Base-by-base conservation (phyloP, 805 yeast species). In the Clavispora phyllophila region DNA sequence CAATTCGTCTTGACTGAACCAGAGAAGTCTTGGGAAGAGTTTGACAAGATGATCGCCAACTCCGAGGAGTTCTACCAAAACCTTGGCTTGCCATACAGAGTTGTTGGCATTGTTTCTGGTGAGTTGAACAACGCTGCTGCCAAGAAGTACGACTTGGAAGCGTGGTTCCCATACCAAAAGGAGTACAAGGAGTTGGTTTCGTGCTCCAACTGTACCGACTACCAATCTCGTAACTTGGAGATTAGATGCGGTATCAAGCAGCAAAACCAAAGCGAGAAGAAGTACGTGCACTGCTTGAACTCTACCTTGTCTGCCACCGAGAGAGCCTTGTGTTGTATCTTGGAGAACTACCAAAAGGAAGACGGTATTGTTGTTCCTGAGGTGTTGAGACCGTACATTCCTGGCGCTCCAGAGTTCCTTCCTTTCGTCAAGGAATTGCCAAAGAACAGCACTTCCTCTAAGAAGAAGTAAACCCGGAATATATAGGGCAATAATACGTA, bases 101-200 rank as follows among this genome's bases (percentile, higher is more conserved):
- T 93, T 45, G 99, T 93, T 50, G 96, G 96, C 57, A 93, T 93
- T 67, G 99, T 93, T 49, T 88, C 96, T 47, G 99, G 98, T 58
- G 99, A 91, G 75, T 81, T 93, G 65, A 93, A 93, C 78, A 93
- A 93, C 58, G 97, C 99, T 41, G 99, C 99, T 49, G 98, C 99
- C 53, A 93, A 93, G 78, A 93, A 93, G 70, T 93, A 84, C 74
- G 99, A 93, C 74, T 79, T 93, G 63, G 99, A 93, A 76, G 99
- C 99, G 40, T 93, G 99, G 99, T 93, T 93, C 95, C 99, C 99
- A 63, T 93, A 77, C 87, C 99, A 93, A 77, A 79, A 89, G 67
- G 99, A 93, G 72, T 93, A 87, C 76, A 93, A 93, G 73, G 99
- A 93, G 75, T 81, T 93, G 60, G 99, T 93, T 43, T 88, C 96